Evolutionary conservation across 164 flowering plant species (phyloP).

Genomic region (Vitis labrusca): DNA sequence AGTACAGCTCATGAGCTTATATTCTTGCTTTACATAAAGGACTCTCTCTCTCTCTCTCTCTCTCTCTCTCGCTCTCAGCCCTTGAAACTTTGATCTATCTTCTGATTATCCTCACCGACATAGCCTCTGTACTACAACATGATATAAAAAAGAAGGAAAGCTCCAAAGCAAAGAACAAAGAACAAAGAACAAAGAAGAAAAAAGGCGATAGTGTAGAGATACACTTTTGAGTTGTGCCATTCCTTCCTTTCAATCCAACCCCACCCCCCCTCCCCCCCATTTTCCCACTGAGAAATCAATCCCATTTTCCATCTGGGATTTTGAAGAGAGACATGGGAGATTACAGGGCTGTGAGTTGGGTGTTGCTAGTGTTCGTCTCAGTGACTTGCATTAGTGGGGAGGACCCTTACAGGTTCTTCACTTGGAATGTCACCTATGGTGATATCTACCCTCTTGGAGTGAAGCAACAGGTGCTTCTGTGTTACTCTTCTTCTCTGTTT

Average conservation of each 20-base stretch:
- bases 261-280: too few species aligned
- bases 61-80: too few species aligned
- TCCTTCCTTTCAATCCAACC: neutral
- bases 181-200: neutral
- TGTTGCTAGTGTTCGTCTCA: slow-evolving; percentile 9
- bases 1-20: too few species aligned
- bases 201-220: neutral
- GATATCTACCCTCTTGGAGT: slow-evolving; percentile 54
- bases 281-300: neutral
- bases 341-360: slow-evolving; percentile 4
- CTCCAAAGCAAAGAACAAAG: neutral
- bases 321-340: slow-evolving; percentile 12
- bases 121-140: too few species aligned
- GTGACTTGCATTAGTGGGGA: slow-evolving; percentile 27
- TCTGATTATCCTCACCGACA: too few species aligned
- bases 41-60: too few species aligned
- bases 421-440: slow-evolving; percentile 54
- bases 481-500: neutral
- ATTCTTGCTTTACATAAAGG: too few species aligned
- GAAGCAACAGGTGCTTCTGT: slow-evolving; percentile 32
- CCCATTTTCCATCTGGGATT: neutral
- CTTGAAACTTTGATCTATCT: too few species aligned
- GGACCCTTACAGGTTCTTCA: slow-evolving; percentile 42
- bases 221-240: neutral
- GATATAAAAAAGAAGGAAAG: neutral